Base-by-base conservation (phyloP, 1,284 basidiomycete genomes). In the Ustilago vetiveriae region DNA sequence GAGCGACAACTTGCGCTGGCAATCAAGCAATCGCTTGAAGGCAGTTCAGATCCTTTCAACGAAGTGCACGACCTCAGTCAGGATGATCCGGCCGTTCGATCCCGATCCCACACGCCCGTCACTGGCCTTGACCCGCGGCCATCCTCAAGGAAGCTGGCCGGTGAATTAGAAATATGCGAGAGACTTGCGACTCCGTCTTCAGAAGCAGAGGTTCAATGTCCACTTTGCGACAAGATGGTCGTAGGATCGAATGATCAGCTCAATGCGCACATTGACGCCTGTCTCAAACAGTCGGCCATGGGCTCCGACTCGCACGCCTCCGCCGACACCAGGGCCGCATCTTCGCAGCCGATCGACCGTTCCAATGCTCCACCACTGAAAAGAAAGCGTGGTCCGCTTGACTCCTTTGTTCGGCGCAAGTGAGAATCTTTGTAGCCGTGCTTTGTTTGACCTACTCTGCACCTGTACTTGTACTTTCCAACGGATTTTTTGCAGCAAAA, bases 211-310 rank as follows among this genome's bases (percentile, higher is more conserved):
- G 62, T 63, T 2, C 32, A 41, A 13, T 74, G 72, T 41, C 68
- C 72, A 0, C 52, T 74, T 39, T 74, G 72, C 40, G 38, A 36
- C 22, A 36, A 24, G 7, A 19, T 52, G 6, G 41, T 74, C 23
- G 30, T 14, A 10, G 62, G 67, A 9, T 48, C 56, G 35, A 69
- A 69, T 14, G 58, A 60, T 6, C 40, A 58, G 14, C 68, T 74
- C 68, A 74, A 74, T 36, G 35, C 53, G 7, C 72, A 74, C 49
- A 62, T 74, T 29, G 72, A 74, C 27, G 39, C 44, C 14, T 74
- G 72, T 39, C 60, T 74, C 51, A 63, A 55, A n/a, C 30, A 44
- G n/a, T 38, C 56, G 10, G 21, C 44, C 2, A 16, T 36, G 11
- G 30, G 24, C 29, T 9, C 32, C 21, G 27, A 4, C 10, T 32